Base-by-base conservation (phyloP, 805 yeast genomes). In the Yamadazyma phyllophila region DNA sequence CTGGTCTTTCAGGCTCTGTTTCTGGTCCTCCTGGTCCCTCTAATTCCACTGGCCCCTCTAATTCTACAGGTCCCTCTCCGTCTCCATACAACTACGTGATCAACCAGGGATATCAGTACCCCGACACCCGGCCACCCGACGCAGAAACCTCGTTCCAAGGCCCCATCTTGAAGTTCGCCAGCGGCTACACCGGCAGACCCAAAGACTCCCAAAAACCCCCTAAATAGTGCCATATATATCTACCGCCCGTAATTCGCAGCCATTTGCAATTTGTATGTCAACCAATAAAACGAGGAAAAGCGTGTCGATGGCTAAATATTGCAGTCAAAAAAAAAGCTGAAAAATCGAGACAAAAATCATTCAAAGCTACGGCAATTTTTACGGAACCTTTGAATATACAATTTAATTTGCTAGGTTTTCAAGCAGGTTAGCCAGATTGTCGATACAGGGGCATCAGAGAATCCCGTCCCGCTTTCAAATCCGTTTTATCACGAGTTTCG, bases 271-370 rank as follows among this genome's bases (percentile, higher is more conserved):
- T n/a, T n/a, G n/a, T n/a, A 29, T 17, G 26, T 32, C 44, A 32
- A 26, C 45, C 45, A 42, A 43, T 36, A 26, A 24, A 16, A 13
- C 20, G 24, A 20, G 40, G 24, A 43, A 26, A 26, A 15, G 36
- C 40, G 39, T 36, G 45, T 24, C 35, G 15, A 12, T n/a, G 16
- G n/a, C 7, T 6, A 40, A 41, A 41, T 26, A 41, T 41, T 34
- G 44, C 44, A 40, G 43, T 40, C 43, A 40, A 40, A 40, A 40
- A 30, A 35, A 40, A 32, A 40, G 20, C 40, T 37, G 40, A 37
- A 37, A 26, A 37, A 37, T 26, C 40, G 32, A 37, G 26, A 37
- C 40, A 26, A 37, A 37, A 37, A 37, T 37, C 40, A 37, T 37
- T 37, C 40, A 26, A 37, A 37, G 24, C 24, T 26, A 26, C 40